Evolutionary conservation across 495 filamentous ascomycete species (phyloP), one percentile per base, ranked within the genome.

Genomic region (Acidiella bohemica): DNA sequence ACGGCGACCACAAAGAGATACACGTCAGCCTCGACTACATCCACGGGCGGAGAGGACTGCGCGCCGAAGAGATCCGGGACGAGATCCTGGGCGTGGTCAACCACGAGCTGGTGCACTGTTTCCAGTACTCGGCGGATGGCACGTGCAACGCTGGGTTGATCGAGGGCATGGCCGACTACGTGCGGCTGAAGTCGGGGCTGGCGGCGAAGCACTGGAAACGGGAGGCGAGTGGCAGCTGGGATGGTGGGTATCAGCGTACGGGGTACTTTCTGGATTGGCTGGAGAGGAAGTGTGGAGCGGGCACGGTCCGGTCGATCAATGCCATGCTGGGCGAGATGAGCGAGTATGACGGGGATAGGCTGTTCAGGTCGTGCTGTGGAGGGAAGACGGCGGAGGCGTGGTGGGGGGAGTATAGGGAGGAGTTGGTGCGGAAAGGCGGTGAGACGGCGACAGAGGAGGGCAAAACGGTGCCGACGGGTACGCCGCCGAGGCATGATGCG

Each of bases 21-120:
- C 84, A 94, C 62, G 70, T 95, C 63, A 81, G 73, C 4, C 72
- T 85, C 9, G 62, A 71, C 37, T 94, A 94, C 62, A 77, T 96
- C 51, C 47, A 54, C 24, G 41, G 59, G 11, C 55, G 58, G 3
- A 36, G 10, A 1, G 47, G 57, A 1, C n/a, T n/a, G n/a, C n/a
- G n/a, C n/a, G n/a, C n/a, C n/a, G n/a, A n/a, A n/a, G 41, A 59
- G 2, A 53, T 61, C 27, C 44, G 51, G 16, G 51, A 70, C 23
- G 90, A 97, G 62, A 75, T 96, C 41, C 60, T 67, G 9, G 90
- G 90, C 27, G 84, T 97, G 2, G 52, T 97, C 7, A 74, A 76
- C 0, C 90, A 97, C 58, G 90, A 97, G 61, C 78, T 95, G 46
- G 90, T 96, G 9, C 90, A 97, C 57, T 95, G 87, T 63, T 93